Conservation (phyloP, 108 stramenopile species). For the Stephanodiscus minutulus region DNA sequence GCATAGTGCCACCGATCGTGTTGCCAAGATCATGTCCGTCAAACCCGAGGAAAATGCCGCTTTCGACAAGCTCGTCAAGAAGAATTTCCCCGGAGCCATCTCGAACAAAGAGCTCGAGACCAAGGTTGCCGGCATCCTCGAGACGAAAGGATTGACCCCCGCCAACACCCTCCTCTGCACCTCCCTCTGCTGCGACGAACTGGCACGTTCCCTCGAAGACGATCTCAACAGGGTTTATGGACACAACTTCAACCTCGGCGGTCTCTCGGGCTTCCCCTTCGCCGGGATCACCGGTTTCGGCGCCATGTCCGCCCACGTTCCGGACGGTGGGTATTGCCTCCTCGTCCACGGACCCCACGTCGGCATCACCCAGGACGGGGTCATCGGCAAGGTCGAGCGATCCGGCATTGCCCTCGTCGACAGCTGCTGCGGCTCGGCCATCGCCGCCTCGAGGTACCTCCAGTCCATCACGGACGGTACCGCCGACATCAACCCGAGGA, state of each 20-base stretch:
- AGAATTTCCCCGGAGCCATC: slow-evolving; percentile 52
- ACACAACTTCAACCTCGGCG: slow-evolving; percentile 64
- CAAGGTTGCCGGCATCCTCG: slow-evolving; percentile 21
- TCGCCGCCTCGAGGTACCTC: slow-evolving; percentile 18
- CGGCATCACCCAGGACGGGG: slow-evolving; percentile 56
- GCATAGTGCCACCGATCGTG: background rate
- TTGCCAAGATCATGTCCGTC: background rate
- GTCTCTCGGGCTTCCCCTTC: slow-evolving; percentile 71
- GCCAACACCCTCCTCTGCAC: slow-evolving; percentile 53
- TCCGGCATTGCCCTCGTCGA: slow-evolving; percentile 45
- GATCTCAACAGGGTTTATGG: slow-evolving; percentile 47
- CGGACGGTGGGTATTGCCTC: slow-evolving; percentile 62
- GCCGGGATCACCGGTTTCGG: slow-evolving; percentile 70
- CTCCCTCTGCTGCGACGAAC: slow-evolving; percentile 57
- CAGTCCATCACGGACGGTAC: slow-evolving; percentile 26
- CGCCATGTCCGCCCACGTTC: slow-evolving; percentile 74
- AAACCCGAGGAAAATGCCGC: background rate
- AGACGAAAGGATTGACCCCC: slow-evolving; percentile 29
- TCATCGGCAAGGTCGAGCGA: slow-evolving; percentile 63
- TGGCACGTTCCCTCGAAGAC: slow-evolving; percentile 47
- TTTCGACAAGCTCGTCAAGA: slow-evolving; percentile 10
- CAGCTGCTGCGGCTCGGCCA: slow-evolving; percentile 37
- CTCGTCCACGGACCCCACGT: slow-evolving; percentile 75
- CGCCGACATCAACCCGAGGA: slow-evolving; percentile 19
- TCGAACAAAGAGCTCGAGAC: slow-evolving; percentile 43